These are phyloP conservation scores for Eutypa lata DNA, from an alignment of 2,329 filamentous ascomycete genomes.

Conservation along the genomic window DNA sequence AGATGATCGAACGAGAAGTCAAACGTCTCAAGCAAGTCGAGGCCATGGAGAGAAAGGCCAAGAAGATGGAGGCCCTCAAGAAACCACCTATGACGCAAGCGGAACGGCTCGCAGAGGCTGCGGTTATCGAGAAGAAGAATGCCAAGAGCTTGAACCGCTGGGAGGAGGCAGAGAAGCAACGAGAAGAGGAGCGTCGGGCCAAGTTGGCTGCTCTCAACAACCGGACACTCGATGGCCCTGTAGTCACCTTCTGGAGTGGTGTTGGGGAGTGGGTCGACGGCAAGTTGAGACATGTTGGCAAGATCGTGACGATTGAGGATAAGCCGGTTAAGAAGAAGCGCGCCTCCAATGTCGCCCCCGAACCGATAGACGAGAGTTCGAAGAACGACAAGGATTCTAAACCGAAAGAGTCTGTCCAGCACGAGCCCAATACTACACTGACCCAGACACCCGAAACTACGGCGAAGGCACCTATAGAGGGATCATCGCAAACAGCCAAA, in stretches of 20 bases:
- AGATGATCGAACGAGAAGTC: constrained; percentile 70
- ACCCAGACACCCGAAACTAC: constrained; percentile 3
- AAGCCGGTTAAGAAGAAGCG: constrained; percentile 52
- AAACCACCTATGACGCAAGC: constrained; percentile 83
- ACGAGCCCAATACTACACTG: background rate
- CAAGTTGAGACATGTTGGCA: constrained; percentile 68
- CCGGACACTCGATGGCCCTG: constrained; percentile 80
- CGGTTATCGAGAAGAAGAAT: constrained; percentile 79
- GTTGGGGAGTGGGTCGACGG: constrained; percentile 77
- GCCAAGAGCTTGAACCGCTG: constrained; percentile 87
- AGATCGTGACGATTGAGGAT: constrained; percentile 60
- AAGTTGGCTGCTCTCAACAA: constrained; percentile 86
- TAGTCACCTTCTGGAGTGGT: constrained; percentile 93
- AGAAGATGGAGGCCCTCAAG: constrained; percentile 69
- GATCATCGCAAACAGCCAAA: constrained; percentile 3
- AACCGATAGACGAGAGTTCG: constrained; percentile 11
- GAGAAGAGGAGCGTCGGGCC: constrained; percentile 77
- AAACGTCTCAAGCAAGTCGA: constrained; percentile 68
- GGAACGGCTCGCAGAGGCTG: constrained; percentile 79
- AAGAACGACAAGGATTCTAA: constrained; percentile 22
- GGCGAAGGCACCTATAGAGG: constrained; percentile 3
- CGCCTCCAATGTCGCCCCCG: constrained; percentile 29
- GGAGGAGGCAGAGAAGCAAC: constrained; percentile 88
- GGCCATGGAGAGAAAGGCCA: constrained; percentile 64
- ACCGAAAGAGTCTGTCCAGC: constrained; percentile 5